These are phyloP conservation scores for Aspergillus arachidicola DNA, from an alignment of 2,329 filamentous ascomycete genomes.

Conservation along the genomic window DNA sequence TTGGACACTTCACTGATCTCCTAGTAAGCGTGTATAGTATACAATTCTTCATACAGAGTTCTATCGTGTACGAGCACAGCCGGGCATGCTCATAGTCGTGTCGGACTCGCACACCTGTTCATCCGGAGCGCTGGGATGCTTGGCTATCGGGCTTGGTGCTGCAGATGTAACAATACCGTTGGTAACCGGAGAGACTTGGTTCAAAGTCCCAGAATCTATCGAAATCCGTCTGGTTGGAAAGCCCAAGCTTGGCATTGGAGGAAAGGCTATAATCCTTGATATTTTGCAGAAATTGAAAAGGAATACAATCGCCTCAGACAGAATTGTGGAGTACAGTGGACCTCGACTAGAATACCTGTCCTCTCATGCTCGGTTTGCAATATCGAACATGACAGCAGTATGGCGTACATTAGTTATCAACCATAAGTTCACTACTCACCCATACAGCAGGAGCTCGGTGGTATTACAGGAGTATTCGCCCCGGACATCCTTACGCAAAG, in stretches of 20 bases:
- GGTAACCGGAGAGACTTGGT: conserved; percentile 52
- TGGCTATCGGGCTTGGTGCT: conserved; percentile 51
- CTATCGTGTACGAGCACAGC: conserved; percentile 47
- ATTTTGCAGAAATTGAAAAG: conserved; percentile 48
- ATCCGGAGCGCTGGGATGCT: conserved; percentile 43
- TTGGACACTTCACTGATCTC: not conserved
- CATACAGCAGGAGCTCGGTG: conserved; percentile 42
- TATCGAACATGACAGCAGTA: conserved; percentile 51
- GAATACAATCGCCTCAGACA: conserved; percentile 49
- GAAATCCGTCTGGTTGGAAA: conserved; percentile 44
- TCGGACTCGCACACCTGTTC: conserved; percentile 53
- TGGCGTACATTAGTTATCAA: not conserved
- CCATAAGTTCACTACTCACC: not conserved
- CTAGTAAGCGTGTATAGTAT: conserved; percentile 17
- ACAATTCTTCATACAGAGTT: conserved; percentile 55
- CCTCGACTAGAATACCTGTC: conserved; percentile 44
- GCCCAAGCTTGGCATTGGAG: conserved; percentile 42
- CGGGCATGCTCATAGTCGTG: conserved; percentile 48
- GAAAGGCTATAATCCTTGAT: conserved; percentile 52
- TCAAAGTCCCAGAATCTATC: conserved; percentile 48
- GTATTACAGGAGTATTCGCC: conserved; percentile 47
- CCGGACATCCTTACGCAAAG: conserved; percentile 41
- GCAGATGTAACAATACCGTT: conserved; percentile 51
- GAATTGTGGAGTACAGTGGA: conserved; percentile 51
- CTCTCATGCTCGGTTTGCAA: conserved; percentile 50